Base-by-base conservation (phyloP, 345 rosid species). In the Cardamine occulta region DNA sequence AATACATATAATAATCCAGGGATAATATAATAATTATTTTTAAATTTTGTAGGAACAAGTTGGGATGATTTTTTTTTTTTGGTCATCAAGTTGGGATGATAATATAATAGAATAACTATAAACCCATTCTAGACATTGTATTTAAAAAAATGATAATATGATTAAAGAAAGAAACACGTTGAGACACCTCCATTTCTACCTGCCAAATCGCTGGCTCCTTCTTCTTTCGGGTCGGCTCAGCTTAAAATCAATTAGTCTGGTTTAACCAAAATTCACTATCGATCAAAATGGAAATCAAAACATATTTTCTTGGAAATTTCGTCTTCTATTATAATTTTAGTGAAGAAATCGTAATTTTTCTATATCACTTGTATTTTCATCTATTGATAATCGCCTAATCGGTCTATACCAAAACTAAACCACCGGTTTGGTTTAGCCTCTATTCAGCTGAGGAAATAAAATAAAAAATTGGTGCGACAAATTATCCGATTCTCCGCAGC, bases 401-500 rank as follows among this genome's bases (percentile, higher is more conserved):
- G 37, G 18, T 54, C 8, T 61, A 40, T 39, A 44, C 2, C 15
- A 55, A 55, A 21, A 42, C 37, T 28, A 55, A 74, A 64, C 39
- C 56, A 74, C 34, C 18, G 65, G 77, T 74, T 74, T 19, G 77
- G 77, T 55, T 21, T 7, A 75, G 59, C 19, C 17, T 13, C 24
- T 13, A 18, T 28, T n/a, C 3, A 37, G 17, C 31, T 61, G 11
- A 37, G 29, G 15, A 34, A 35, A 13, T 21, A 34, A 69, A 19
- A 9, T 31, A 10, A 51, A 37, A 62, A 49, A 40, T n/a, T 35
- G 54, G 60, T 58, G 67, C 54, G 73, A 67, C 79, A 68, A 23
- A 68, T 18, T 31, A 29, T 35, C 54, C 55, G 47, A 60, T 23
- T 75, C 69, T 68, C 63, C 79, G 79, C 68, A 39, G 26, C 79